Conservation (phyloP, 352 stramenopile genomes). For the Pythium grandisporangium region DNA sequence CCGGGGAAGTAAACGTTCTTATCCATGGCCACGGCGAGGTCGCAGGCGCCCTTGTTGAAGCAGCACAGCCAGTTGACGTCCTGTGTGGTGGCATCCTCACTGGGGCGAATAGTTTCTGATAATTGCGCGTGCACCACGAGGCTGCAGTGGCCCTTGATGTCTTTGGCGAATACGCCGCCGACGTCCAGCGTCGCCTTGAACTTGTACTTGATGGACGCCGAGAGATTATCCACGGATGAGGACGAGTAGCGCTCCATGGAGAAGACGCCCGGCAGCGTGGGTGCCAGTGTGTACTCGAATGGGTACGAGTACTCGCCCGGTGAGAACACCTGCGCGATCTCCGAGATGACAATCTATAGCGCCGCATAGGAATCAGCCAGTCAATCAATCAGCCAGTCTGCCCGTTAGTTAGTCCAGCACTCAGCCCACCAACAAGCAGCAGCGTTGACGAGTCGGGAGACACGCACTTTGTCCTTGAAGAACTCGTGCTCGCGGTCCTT, state of each 20-base stretch:
- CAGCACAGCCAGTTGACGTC: slow-evolving; percentile 54
- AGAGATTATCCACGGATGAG: slow-evolving; percentile 26
- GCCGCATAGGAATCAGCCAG: not conserved
- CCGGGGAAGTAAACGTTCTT: slow-evolving; percentile 62
- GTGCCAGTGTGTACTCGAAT: slow-evolving; percentile 56
- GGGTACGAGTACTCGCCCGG: slow-evolving; percentile 48
- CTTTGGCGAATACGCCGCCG: slow-evolving; percentile 40
- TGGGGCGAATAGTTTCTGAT: slow-evolving; percentile 25
- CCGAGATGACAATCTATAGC: slow-evolving; percentile 35
- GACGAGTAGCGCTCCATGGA: slow-evolving; percentile 35
- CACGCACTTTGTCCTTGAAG: slow-evolving; percentile 56
- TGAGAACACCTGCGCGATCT: slow-evolving; percentile 21
- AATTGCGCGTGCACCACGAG: slow-evolving; percentile 54
- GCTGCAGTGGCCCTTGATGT: slow-evolving; percentile 49
- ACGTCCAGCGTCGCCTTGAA: slow-evolving; percentile 66
- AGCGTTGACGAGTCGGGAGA: too few relatives aligned
- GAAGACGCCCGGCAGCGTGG: slow-evolving; percentile 41
- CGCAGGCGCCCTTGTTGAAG: slow-evolving; percentile 39
- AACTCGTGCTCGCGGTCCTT: slow-evolving; percentile 40
- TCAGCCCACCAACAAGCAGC: too few relatives aligned
- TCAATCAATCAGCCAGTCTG: not conserved
- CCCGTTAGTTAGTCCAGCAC: not conserved
- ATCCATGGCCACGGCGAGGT: slow-evolving; percentile 55
- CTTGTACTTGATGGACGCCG: slow-evolving; percentile 70
- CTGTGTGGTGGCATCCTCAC: slow-evolving; percentile 44